Base-by-base conservation (phyloP, 495 filamentous ascomycete species). In the Evansstolkia leycettana region DNA sequence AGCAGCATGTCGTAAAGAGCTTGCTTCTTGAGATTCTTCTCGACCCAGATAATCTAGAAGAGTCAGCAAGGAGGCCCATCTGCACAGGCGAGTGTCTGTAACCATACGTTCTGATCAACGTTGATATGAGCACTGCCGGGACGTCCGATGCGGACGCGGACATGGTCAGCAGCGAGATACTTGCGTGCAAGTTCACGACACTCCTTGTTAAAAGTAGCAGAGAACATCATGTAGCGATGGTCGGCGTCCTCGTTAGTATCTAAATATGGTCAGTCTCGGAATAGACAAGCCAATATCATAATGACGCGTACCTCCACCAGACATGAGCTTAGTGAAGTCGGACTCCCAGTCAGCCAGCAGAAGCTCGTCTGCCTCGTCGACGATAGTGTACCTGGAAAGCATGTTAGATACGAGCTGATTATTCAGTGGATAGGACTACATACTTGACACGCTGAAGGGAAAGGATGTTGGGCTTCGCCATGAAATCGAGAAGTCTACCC, bases 341-440 rank as follows among this genome's bases (percentile, higher is more conserved):
- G 69, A 58, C 31, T 80, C 67, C 85, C 87, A 94, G 47, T 84
- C 82, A 0, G 56, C 26, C 4, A 78, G 52, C 0, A 98, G 71
- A 68, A 96, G 75, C 61, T 95, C 87, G 52, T 98, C 90, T 1
- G 90, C 90, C 53, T 98, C 90, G 35, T 96, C 90, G 40, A 98
- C 80, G 36, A 98, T 75, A 42, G 90, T 79, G 57, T 73, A 84
- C 44, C 76, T 83, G 28, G 17, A 13, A 0, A 13, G 23, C 33
- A 46, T 10, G 10, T 13, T 32, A 28, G 20, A 4, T 23, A 5
- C 4, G 4, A 4, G 9, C 9, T 9, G 5, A 6, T 14, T 29
- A n/a, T n/a, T n/a, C 12, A 5, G 11, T 6, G 4, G 5, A 29
- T 5, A 29, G 29, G 7, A 7, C 7, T 23, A 19, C 62, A 38